Evolutionary conservation across 371 early-diverging fungal species (phyloP).

Genomic region (Mucor racemosus): DNA sequence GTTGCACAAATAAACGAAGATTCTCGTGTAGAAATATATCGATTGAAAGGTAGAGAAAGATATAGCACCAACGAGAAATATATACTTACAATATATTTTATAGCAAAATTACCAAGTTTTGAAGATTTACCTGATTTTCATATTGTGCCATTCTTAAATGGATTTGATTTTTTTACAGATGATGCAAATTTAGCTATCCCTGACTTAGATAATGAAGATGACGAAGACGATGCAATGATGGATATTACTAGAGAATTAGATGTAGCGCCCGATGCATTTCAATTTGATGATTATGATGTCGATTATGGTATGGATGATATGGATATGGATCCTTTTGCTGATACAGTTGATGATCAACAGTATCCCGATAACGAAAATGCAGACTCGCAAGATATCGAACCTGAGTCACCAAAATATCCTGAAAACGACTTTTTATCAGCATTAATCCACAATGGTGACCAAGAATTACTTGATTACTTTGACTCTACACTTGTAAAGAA

Average conservation of each 20-base stretch:
- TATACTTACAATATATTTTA: not conserved
- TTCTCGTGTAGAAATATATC: constrained; percentile 28
- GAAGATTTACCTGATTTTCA: constrained; percentile 51
- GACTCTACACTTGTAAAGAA: constrained; percentile 78
- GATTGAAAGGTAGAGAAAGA: constrained; percentile 26
- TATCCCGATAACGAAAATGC: constrained; percentile 7
- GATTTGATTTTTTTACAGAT: constrained; percentile 61
- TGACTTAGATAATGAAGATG: constrained; percentile 22
- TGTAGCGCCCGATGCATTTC: constrained; percentile 8
- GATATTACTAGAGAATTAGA: not conserved
- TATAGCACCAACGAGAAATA: not conserved
- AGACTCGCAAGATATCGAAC: constrained; percentile 30
- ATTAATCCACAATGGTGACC: constrained; percentile 49
- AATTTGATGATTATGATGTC: constrained; percentile 16
- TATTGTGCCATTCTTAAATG: constrained; percentile 73
- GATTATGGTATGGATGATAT: constrained; percentile 27
- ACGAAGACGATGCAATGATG: constrained; percentile 21
- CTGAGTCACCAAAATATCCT: constrained; percentile 16
- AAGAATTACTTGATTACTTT: constrained; percentile 87
- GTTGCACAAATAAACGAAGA: constrained; percentile 9
- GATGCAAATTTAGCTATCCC: constrained; percentile 24
- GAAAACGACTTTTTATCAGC: constrained; percentile 51
- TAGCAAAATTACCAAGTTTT: constrained; percentile 60
- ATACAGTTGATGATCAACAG: constrained; percentile 18
- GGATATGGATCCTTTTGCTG: constrained; percentile 17